phyloP scores from a whole-genome alignment of 768 basidiomycete species.

The Phylloporus sp. region DNA sequence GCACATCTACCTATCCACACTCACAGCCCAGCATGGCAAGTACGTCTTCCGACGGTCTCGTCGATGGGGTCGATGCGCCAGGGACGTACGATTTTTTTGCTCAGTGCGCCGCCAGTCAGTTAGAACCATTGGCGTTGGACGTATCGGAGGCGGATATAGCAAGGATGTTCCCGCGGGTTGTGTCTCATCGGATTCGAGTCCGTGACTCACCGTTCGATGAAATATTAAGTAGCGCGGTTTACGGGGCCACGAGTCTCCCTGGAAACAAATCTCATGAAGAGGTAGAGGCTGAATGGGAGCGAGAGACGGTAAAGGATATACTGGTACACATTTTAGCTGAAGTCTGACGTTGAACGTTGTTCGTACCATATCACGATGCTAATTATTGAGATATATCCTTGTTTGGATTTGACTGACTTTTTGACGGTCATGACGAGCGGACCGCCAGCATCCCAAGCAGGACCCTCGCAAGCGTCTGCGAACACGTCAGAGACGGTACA shows the following conservation, averaged over 20 bases:
- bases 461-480: conserved; percentile 28
- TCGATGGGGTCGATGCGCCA: conserved; percentile 15
- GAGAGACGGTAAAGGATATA: conserved; percentile 59
- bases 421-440: conserved; percentile 35
- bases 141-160: conserved; percentile 74
- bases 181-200: conserved; percentile 71
- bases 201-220: conserved; percentile 68
- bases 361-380: too few species aligned
- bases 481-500: conserved; percentile 8
- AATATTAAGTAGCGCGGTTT: conserved; percentile 57
- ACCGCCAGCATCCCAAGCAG: conserved; percentile 39
- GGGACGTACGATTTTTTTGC: conserved; percentile 6
- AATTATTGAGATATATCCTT: neutral
- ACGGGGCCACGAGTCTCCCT: conserved; percentile 41
- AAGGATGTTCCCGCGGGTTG: conserved; percentile 63
- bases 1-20: conserved; percentile 14
- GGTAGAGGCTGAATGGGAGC: conserved; percentile 32
- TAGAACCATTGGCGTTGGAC: conserved; percentile 39
- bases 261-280: conserved; percentile 15
- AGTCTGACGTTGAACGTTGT: too few species aligned
- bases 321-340: conserved; percentile 53
- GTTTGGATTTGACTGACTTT: conserved; percentile 2
- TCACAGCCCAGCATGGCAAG: conserved; percentile 16
- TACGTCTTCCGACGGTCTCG: conserved; percentile 20
- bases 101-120: conserved; percentile 3